Conservation (phyloP, 2,329 filamentous ascomycete genomes). For the Ceratocystis smalleyi region DNA sequence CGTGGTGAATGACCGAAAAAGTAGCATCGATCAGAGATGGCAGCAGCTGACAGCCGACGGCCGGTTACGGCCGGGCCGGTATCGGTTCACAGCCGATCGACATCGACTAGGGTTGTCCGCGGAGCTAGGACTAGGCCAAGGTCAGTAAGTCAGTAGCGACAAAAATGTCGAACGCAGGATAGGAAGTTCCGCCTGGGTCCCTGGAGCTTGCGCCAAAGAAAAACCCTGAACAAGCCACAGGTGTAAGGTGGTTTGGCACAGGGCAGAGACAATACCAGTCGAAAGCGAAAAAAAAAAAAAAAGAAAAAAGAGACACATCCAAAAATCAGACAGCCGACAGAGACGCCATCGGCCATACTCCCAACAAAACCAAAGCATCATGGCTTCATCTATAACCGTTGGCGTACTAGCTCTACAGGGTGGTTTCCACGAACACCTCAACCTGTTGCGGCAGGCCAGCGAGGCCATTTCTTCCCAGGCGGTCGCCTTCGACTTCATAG, state of each 20-base stretch:
- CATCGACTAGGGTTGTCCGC: not conserved
- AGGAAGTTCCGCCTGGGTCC: constrained; percentile 3
- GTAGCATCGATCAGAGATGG: not conserved
- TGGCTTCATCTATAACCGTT: constrained; percentile 30
- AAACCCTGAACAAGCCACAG: not conserved
- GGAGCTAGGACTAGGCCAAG: not conserved
- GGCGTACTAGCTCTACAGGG: constrained; percentile 69
- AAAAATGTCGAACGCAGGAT: not conserved
- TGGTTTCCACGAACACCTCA: constrained; percentile 78
- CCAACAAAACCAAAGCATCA: not conserved
- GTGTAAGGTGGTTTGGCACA: no score
- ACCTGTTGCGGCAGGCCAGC: constrained; percentile 55
- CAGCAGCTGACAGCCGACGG: not conserved
- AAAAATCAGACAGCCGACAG: not conserved
- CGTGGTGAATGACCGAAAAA: not conserved
- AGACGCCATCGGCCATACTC: not conserved
- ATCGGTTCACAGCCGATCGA: not conserved
- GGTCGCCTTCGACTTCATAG: constrained; percentile 43
- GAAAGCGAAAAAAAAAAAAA: no score
- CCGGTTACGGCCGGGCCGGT: constrained; percentile 6
- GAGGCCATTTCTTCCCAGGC: constrained; percentile 27
- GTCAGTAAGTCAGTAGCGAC: not conserved
- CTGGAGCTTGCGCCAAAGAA: not conserved
- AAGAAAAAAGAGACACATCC: not conserved
- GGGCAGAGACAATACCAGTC: no score